phyloP scores from a whole-genome alignment of 768 basidiomycete species.

The Suillus lakei region DNA sequence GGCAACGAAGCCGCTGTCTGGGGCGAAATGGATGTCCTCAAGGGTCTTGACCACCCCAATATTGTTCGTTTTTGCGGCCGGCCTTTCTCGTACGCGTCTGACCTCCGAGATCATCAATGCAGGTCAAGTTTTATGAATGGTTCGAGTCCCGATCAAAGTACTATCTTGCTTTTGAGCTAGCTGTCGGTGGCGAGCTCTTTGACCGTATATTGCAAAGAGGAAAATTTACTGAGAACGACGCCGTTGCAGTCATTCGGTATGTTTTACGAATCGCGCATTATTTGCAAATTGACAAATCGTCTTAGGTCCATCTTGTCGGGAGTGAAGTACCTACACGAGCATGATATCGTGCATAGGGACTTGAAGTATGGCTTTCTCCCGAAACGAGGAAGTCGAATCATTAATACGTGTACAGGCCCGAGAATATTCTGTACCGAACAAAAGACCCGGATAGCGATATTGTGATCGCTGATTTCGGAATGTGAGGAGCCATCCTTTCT shows the following conservation, averaged over 20 bases:
- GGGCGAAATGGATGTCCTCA: conserved; percentile 93
- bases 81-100: not conserved
- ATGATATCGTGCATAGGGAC: conserved; percentile 96
- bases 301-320: conserved; percentile 80
- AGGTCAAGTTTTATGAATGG: conserved; percentile 97
- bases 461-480: conserved; percentile 97
- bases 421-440: conserved; percentile 93
- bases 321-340: conserved; percentile 86
- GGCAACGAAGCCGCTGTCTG: conserved; percentile 88
- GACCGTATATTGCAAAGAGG: conserved; percentile 84
- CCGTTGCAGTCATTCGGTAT: conserved; percentile 74
- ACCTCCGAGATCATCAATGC: not conserved
- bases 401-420: conserved; percentile 60
- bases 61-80: conserved; percentile 59
- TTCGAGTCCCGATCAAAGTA: conserved; percentile 95
- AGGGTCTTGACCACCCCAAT: conserved; percentile 88
- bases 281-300: not conserved
- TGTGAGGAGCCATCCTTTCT: conserved; percentile 54
- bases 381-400: not conserved
- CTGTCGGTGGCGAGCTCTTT: conserved; percentile 93
- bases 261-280: conserved; percentile 26
- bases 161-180: conserved; percentile 95
- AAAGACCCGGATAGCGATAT: conserved; percentile 78
- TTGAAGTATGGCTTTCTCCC: conserved; percentile 71
- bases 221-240: conserved; percentile 94